A percentile compares a stretch with the other conserved stretches of the same genome.
phyloP scores from a whole-genome alignment of 2,329 filamentous ascomycete genomes.

The Colletotrichum sansevieriae region DNA sequence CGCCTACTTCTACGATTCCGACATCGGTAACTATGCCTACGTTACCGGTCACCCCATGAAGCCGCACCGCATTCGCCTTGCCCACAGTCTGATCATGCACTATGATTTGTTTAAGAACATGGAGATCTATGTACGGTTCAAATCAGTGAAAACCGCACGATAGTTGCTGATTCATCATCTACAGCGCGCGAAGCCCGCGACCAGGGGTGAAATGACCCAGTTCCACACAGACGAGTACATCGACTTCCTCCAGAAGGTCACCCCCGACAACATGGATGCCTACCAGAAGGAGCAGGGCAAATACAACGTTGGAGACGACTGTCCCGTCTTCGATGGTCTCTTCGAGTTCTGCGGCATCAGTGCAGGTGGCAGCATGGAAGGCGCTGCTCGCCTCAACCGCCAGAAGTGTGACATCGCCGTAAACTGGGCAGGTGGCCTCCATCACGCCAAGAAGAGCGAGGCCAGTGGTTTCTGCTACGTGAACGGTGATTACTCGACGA shows the following conservation, averaged over 20 bases:
- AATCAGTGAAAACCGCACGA: constrained; percentile 47
- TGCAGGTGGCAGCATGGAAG: constrained; percentile 93
- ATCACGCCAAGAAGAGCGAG: constrained; percentile 97
- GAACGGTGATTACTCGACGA: constrained; percentile 72
- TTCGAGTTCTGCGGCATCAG: constrained; percentile 97
- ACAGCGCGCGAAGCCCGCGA: constrained; percentile 87
- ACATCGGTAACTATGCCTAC: constrained; percentile 98
- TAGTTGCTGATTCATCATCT: constrained; percentile 16
- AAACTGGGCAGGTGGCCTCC: constrained; percentile 97
- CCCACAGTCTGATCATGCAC: constrained; percentile 95
- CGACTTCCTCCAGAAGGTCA: constrained; percentile 93
- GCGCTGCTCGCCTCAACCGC: constrained; percentile 88
- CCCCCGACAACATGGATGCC: constrained; percentile 97
- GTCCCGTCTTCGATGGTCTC: constrained; percentile 97
- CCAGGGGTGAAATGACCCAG: constrained; percentile 88
- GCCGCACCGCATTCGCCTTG: constrained; percentile 93
- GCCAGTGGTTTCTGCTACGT: constrained; percentile 98
- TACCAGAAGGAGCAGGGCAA: constrained; percentile 91
- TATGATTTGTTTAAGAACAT: constrained; percentile 97
- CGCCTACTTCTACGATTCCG: constrained; percentile 98
- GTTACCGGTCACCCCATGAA: constrained; percentile 99
- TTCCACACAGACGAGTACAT: constrained; percentile 98
- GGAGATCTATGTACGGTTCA: constrained; percentile 86
- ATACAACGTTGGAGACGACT: constrained; percentile 97
- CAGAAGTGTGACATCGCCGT: constrained; percentile 96